A percentile compares a stretch with the other conserved stretches of the same genome.
Evolutionary conservation across 2,329 filamentous ascomycete genomes (phyloP).

Genomic region (Fusarium vanettenii): DNA sequence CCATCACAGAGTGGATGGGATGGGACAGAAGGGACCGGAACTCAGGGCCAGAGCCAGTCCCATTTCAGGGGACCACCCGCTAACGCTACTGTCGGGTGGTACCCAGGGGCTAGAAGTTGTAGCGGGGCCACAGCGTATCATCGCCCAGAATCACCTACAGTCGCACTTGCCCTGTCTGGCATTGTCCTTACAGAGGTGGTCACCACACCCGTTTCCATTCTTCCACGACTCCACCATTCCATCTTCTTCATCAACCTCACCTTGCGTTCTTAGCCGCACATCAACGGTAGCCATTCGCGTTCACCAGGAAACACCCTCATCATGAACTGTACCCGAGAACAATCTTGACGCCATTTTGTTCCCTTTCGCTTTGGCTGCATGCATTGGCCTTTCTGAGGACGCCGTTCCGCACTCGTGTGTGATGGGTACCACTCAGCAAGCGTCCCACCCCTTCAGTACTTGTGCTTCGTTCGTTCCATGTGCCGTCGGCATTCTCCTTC

Average conservation of each 20-base stretch:
- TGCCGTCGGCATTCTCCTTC: conserved; percentile 20
- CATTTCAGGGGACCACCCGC: conserved; percentile 31
- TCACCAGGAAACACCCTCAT: neutral
- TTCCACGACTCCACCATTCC: conserved; percentile 5
- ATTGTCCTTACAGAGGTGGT: neutral
- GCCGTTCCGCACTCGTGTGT: neutral
- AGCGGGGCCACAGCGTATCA: conserved; percentile 24
- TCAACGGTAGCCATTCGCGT: neutral
- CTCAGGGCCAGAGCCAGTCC: conserved; percentile 19
- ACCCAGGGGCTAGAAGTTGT: neutral
- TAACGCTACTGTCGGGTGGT: conserved; percentile 9
- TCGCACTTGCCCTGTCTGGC: conserved; percentile 13
- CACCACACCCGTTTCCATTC: neutral
- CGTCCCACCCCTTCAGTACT: conserved; percentile 20
- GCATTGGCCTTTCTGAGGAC: neutral
- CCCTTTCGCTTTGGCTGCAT: neutral
- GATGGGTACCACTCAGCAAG: conserved; percentile 15
- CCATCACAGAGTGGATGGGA: neutral
- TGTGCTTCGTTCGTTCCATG: conserved; percentile 11
- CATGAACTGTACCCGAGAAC: neutral
- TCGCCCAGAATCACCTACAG: conserved; percentile 7
- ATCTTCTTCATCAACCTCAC: conserved; percentile 30
- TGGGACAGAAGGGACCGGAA: neutral
- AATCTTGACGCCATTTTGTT: neutral
- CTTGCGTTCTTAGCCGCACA: conserved; percentile 9